Base-by-base conservation (phyloP, 2,329 filamentous ascomycete species). In the Escovopsis sp. region DNA sequence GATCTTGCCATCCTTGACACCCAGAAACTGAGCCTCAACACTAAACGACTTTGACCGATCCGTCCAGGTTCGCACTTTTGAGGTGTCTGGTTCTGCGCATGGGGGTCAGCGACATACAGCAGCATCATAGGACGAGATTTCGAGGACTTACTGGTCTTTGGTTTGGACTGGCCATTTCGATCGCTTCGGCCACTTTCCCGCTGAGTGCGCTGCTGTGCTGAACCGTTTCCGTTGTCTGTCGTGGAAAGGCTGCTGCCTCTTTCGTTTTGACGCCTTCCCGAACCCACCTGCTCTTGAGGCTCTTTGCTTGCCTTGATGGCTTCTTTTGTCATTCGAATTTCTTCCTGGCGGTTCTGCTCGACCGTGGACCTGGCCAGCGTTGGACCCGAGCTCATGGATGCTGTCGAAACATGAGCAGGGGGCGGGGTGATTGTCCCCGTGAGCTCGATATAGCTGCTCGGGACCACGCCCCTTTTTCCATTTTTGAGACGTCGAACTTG, bases 21-120 rank as follows among this genome's bases (percentile, higher is more conserved):
- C 88, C 35, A 98, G 74, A 51, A 96, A 98, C 54, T 98, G 85
- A 13, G 90, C 90, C 45, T 96, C 90, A 37, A 98, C 90, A 47
- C 85, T 96, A 61, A 98, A 98, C 1, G 87, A 88, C 48, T 88
- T 90, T 26, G 85, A 85, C 46, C 90, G 76, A 58, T 98, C 90
- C 23, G 86, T 94, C 90, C 90, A 98, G 3, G 79, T 86, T 43
- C 90, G 77, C 23, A 92, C 74, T 60, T 90, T 92, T 35, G 72
- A 63, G 12, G 76, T 56, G 56, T 98, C 86, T 23, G 87, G 87
- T 62, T 88, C 84, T 87, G 47, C 8, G n/a, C 15, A 17, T 31
- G 7, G 16, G 15, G 28, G 6, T 18, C n/a, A n/a, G n/a, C 11
- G 21, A 9, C 3, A 25, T 25, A 25, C 7, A 25, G 11, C 21